Evolutionary conservation across 2,329 filamentous ascomycete genomes (phyloP).

Genomic region (Botrytis aclada): DNA sequence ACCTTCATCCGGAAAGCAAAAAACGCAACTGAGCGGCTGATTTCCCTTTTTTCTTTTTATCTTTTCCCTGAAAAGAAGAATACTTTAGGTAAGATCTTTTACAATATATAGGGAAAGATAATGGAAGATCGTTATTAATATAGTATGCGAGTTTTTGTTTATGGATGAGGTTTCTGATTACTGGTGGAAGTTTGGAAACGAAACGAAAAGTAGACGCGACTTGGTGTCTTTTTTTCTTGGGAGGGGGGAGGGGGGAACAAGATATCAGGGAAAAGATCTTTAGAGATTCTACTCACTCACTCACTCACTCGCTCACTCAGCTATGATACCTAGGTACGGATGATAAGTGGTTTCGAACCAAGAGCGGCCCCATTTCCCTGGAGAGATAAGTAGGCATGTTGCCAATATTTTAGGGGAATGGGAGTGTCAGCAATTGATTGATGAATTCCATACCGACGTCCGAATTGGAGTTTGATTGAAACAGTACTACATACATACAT

Average conservation of each 20-base stretch:
- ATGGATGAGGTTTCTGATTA: background rate
- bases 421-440: background rate
- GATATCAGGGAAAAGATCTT: background rate
- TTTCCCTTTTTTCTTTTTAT: background rate
- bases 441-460: background rate
- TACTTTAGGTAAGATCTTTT: background rate
- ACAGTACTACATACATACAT: background rate
- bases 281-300: background rate
- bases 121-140: background rate
- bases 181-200: background rate
- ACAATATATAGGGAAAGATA: background rate
- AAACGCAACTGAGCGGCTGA: constrained; percentile 11
- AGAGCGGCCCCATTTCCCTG: background rate
- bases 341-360: background rate
- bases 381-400: background rate
- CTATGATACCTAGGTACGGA: background rate
- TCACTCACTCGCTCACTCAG: background rate
- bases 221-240: background rate
- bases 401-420: constrained; percentile 4
- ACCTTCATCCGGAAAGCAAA: constrained; percentile 5
- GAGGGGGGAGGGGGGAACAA: too few species aligned
- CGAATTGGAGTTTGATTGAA: background rate
- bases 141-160: background rate
- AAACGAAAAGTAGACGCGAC: background rate
- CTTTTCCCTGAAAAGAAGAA: background rate